Percentiles rank a stretch among this genome's conserved stretches.
These are phyloP conservation scores for Epichloe elymi DNA, from an alignment of 2,329 filamentous ascomycete genomes.

Conservation along the genomic window DNA sequence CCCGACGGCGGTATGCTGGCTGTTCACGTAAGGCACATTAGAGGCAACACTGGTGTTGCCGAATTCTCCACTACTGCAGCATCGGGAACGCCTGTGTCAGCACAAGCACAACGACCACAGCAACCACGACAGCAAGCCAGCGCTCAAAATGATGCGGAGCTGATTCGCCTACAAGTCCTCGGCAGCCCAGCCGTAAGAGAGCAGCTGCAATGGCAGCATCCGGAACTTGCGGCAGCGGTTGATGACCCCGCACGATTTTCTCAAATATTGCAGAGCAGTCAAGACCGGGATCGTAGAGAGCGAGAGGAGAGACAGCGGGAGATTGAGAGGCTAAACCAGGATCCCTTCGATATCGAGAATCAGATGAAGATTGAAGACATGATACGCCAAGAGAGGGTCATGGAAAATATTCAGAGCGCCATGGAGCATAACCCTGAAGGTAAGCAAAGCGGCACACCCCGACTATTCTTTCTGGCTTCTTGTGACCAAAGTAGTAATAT, in stretches of 20 bases:
- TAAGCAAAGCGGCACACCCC: slow-evolving; percentile 25
- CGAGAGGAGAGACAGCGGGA: slow-evolving; percentile 69
- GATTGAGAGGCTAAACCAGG: slow-evolving; percentile 76
- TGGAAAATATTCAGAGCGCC: slow-evolving; percentile 90
- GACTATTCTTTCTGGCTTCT: neutral
- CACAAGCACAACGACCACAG: slow-evolving; percentile 16
- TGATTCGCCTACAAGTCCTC: slow-evolving; percentile 69
- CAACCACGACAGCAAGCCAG: slow-evolving; percentile 20
- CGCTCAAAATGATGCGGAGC: slow-evolving; percentile 56
- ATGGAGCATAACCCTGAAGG: slow-evolving; percentile 97
- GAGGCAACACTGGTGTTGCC: slow-evolving; percentile 25
- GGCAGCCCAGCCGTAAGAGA: slow-evolving; percentile 61
- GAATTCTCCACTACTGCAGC: slow-evolving; percentile 18
- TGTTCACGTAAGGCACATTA: slow-evolving; percentile 58
- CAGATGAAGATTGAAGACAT: slow-evolving; percentile 93
- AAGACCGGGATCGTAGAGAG: slow-evolving; percentile 56
- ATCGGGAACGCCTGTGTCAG: slow-evolving; percentile 19
- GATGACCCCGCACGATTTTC: slow-evolving; percentile 67
- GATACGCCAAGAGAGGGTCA: slow-evolving; percentile 86
- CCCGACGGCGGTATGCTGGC: slow-evolving; percentile 86
- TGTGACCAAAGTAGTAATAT: slow-evolving; percentile 2
- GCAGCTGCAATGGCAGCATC: slow-evolving; percentile 58
- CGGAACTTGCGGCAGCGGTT: slow-evolving; percentile 62
- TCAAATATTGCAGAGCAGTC: slow-evolving; percentile 54
- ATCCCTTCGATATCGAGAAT: slow-evolving; percentile 87